These are phyloP conservation scores for Metschnikowia peoriensis DNA, from an alignment of 805 yeast species.

Conservation along the genomic window DNA sequence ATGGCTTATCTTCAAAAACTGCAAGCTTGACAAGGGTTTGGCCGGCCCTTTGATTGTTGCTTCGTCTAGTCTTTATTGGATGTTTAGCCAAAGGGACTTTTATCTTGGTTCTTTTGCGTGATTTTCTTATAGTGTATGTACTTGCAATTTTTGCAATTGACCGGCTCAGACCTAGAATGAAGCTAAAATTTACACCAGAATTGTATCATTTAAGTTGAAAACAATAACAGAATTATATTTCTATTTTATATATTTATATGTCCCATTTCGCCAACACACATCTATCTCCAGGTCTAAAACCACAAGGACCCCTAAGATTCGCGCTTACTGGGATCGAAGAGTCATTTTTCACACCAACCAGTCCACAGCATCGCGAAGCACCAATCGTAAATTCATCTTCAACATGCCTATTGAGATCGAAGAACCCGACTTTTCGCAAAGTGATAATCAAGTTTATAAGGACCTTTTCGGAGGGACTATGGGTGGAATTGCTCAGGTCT, in stretches of 20 bases:
- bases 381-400: background rate
- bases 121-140: background rate
- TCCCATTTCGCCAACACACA: background rate
- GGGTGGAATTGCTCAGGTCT: slow-evolving; percentile 95
- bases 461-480: slow-evolving; percentile 89
- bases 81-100: slow-evolving; percentile 66
- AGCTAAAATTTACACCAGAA: background rate
- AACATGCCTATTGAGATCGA: slow-evolving; percentile 43
- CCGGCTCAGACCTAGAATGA: background rate
- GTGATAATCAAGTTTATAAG: slow-evolving; percentile 52
- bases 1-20: slow-evolving; percentile 76
- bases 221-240: background rate
- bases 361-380: slow-evolving; percentile 1
- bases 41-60: slow-evolving; percentile 83
- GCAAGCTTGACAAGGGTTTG: slow-evolving; percentile 83
- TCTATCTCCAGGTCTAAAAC: background rate
- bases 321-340: slow-evolving; percentile 3
- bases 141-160: background rate
- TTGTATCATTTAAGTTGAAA: background rate
- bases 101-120: slow-evolving; percentile 37
- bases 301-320: background rate
- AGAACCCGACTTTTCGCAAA: slow-evolving; percentile 37
- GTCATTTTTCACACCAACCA: background rate
- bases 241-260: background rate
- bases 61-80: slow-evolving; percentile 73